Percentiles rank a stretch among this genome's conserved stretches.
phyloP scores from a whole-genome alignment of 192 early-diverging fungal genomes.

The Backusella sp. region DNA sequence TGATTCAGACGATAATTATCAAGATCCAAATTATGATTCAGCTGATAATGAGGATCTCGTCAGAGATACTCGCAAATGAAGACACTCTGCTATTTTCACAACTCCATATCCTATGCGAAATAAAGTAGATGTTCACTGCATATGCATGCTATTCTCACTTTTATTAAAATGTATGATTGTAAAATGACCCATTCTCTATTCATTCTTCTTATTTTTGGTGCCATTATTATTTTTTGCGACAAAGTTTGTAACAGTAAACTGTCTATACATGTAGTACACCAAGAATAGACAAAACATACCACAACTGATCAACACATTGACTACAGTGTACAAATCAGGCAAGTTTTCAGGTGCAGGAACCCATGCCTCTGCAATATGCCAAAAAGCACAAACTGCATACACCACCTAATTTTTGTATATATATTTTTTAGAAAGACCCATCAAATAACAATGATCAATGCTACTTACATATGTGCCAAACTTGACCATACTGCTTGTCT shows the following conservation, averaged over 20 bases:
- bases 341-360: conserved; percentile 64
- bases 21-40: too few species aligned
- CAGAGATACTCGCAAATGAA: too few species aligned
- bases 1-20: too few species aligned
- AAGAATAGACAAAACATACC: conserved; percentile 66
- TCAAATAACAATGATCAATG: neutral
- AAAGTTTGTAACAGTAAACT: conserved; percentile 29
- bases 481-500: neutral
- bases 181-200: neutral
- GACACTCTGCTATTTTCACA: too few species aligned
- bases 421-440: too few species aligned
- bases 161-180: neutral
- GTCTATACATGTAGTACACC: conserved; percentile 74
- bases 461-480: neutral
- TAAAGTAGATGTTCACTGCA: too few species aligned
- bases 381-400: conserved; percentile 48
- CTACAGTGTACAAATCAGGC: conserved; percentile 82
- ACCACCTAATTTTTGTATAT: conserved; percentile 3
- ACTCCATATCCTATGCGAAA: too few species aligned
- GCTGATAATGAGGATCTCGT: too few species aligned
- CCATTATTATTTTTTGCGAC: neutral
- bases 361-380: conserved; percentile 60
- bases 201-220: neutral
- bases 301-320: conserved; percentile 72
- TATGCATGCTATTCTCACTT: neutral